Base-by-base conservation (phyloP, 1,284 basidiomycete genomes). In the Ganoderma sinense region DNA sequence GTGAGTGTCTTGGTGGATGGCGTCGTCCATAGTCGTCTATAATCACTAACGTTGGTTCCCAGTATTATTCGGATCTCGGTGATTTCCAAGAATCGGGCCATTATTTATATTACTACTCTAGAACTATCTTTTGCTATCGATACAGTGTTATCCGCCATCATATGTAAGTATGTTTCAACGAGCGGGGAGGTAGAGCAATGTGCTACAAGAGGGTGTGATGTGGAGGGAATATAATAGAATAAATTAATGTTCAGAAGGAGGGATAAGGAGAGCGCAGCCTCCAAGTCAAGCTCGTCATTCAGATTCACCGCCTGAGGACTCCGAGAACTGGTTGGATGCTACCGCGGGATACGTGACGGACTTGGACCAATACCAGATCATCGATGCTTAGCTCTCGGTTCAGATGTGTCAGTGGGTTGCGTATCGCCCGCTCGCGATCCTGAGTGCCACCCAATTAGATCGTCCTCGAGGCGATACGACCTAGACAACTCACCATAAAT, bases 301-400 rank as follows among this genome's bases (percentile, higher is more conserved):
- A 59, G 16, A 11, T 13, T 59, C 55, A 39, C 4, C 13, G 56
- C 56, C 56, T 33, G 4, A 39, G 36, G 5, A 59, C 56, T n/a
- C 56, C 56, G n/a, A 59, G 56, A 31, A 59, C 33, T 23, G 56
- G 56, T 39, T 59, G 56, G 56, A 59, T 33, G 18, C 56, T 59
- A 59, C 56, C 56, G 33, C 56, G 56, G 11, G 56, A 36, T 20
- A 59, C 56, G 20, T 59, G 56, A 20, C 33, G 56, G n/a, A 59
- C 33, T 59, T 59, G 8, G 11, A 59, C 33, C 20, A 59, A 31
- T 33, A 59, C 56, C 5, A 59, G 18, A 31, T 59, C 56, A 39
- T 33, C 56, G 20, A 59, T 13, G n/a, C 3, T 59, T 10, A 59
- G 33, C 31, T 39, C 56, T 39, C 56, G 56, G 18, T n/a, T 33